Conservation (phyloP, 257 asterid species). For the Nicotiana tomentosiformis region DNA sequence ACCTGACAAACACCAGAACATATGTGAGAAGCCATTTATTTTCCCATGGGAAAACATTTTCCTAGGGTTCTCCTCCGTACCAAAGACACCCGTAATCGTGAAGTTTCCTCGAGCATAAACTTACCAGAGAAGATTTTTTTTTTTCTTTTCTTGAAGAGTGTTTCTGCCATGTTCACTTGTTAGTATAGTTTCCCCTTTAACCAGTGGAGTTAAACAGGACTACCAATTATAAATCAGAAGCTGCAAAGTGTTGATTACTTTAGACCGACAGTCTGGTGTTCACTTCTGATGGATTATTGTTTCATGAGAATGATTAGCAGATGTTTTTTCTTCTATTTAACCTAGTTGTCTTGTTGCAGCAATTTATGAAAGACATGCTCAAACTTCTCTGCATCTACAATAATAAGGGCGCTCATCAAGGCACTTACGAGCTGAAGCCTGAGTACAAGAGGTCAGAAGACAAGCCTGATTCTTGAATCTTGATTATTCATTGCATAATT, state of each 20-base stretch:
- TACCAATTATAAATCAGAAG: neutral
- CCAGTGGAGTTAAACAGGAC: neutral
- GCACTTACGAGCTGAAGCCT: slow-evolving; percentile 82
- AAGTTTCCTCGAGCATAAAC: neutral
- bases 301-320: neutral
- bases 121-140: neutral
- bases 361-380: slow-evolving; percentile 88
- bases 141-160: neutral
- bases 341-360: slow-evolving; percentile 35
- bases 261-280: neutral
- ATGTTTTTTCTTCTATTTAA: neutral
- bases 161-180: neutral
- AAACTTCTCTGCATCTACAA: slow-evolving; percentile 75
- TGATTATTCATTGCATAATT: neutral
- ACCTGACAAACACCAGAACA: too few relatives aligned
- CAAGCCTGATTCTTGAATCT: slow-evolving; percentile 25
- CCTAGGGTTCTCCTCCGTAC: too few relatives aligned
- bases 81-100: neutral
- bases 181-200: neutral
- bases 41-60: too few relatives aligned
- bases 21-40: too few relatives aligned
- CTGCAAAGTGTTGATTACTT: neutral
- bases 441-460: slow-evolving; percentile 69
- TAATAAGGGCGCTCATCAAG: slow-evolving; percentile 89
- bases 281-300: neutral